Conservation (phyloP, 2,329 filamentous ascomycete genomes). For the Epichloe coenophiala region DNA sequence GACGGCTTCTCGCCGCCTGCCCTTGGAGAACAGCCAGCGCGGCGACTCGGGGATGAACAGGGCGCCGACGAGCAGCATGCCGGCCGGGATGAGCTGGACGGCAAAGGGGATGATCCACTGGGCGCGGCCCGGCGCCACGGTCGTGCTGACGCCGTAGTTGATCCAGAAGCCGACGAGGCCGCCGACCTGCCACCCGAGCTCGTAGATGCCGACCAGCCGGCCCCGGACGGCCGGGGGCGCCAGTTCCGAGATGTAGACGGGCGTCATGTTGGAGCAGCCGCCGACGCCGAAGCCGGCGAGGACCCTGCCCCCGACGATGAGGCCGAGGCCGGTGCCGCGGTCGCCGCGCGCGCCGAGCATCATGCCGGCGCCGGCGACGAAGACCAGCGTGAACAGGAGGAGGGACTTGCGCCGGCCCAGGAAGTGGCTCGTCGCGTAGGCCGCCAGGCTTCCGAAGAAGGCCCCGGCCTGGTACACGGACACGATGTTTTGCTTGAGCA, state of each 20-base stretch:
- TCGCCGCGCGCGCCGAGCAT: conserved; percentile 35
- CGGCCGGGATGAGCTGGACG: conserved; percentile 54
- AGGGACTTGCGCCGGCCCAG: conserved; percentile 10
- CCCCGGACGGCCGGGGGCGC: conserved; percentile 10
- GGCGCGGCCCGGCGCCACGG: conserved; percentile 29
- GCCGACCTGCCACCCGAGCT: conserved; percentile 11
- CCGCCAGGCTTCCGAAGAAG: conserved; percentile 11
- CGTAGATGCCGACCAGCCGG: conserved; percentile 11
- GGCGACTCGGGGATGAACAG: conserved; percentile 52
- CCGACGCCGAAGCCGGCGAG: conserved; percentile 14
- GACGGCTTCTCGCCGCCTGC: conserved; percentile 44
- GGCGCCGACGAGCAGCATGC: conserved; percentile 45
- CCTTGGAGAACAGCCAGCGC: conserved; percentile 54
- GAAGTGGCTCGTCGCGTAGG: conserved; percentile 9
- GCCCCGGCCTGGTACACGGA: conserved; percentile 52
- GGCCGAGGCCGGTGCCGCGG: conserved; percentile 5
- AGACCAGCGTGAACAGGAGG: conserved; percentile 9
- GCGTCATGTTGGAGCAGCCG: conserved; percentile 12
- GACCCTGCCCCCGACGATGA: conserved; percentile 11
- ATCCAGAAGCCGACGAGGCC: conserved; percentile 11
- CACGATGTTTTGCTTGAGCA: conserved; percentile 63
- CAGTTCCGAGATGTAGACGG: conserved; percentile 12
- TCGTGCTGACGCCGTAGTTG: conserved; percentile 46
- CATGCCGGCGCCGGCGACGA: conserved; percentile 9
- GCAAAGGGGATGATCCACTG: conserved; percentile 55